Conservation (phyloP, 202 grass and related monocot species). For the Brachypodium distachyon region DNA sequence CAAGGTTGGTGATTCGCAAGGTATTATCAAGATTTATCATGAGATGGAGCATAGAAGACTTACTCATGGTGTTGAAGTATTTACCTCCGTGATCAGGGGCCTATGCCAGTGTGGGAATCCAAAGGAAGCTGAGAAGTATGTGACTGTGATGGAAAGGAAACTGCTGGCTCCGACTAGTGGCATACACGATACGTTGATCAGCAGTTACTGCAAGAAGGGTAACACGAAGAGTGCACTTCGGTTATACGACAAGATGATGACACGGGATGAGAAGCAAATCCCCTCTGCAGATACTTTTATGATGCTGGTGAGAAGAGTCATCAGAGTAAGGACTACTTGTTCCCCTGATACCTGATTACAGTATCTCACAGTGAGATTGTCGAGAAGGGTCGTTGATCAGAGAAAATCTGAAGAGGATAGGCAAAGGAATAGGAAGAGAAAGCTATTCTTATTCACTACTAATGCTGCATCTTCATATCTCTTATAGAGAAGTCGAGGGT, state of each 20-base stretch:
- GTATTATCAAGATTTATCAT: conserved; percentile 55
- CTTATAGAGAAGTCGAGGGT: too few relatives aligned
- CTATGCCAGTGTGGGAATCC: conserved; percentile 55
- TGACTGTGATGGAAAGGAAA: conserved; percentile 41
- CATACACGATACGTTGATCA: conserved; percentile 49
- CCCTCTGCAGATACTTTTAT: conserved; percentile 49
- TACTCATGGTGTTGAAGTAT: conserved; percentile 5
- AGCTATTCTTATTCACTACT: background rate
- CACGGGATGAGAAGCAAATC: conserved; percentile 20
- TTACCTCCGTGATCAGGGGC: conserved; percentile 36
- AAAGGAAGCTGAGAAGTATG: conserved; percentile 67
- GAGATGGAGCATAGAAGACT: conserved; percentile 62
- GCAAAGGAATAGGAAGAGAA: background rate
- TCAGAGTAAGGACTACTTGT: conserved; percentile 25
- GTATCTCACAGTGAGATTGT: background rate
- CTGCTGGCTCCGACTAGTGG: conserved; percentile 12
- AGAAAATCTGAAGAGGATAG: background rate
- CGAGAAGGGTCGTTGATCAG: background rate
- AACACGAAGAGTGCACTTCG: conserved; percentile 49
- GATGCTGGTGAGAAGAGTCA: conserved; percentile 31
- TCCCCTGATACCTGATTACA: background rate
- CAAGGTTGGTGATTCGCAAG: conserved; percentile 27
- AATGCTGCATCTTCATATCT: background rate
- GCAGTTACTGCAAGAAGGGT: conserved; percentile 42
- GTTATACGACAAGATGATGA: conserved; percentile 66